Evolutionary conservation across 176 grass and related monocot genomes (phyloP), one percentile per base, ranked within the genome.

Genomic region (Alloteropsis semialata): DNA sequence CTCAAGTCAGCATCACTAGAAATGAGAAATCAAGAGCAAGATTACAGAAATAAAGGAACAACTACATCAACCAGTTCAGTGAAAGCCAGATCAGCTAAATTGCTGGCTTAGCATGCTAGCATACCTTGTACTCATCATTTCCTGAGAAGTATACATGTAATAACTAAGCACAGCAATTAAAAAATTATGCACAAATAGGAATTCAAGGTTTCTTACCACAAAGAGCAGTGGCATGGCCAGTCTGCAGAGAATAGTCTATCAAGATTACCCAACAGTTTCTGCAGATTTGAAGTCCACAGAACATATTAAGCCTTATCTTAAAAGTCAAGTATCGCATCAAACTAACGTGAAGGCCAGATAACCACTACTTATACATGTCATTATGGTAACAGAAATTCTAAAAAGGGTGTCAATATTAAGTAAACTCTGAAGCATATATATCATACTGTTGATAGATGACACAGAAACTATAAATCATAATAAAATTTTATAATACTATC

Each of bases 261-360:
- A 64, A 92, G 79, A 89, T 87, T 98, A 65, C 75, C 77, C 84
- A 95, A 86, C 81, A 98, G 72, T 80, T 86, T 93, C 96, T 98
- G 90, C 69, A 86, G 16, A 51, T 57, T 19, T 30, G 55, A 86
- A 89, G 66, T 63, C 9, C 22, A 79, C 44, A 80, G 50, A 56
- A 25, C 39, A 89, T 65, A 61, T 34, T 49, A 68, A 80, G 22
- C 30, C 64, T 25, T 68, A 38, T 55, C 57, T 66, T 79, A 36
- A 84, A 80, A 75, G 5, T 24, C 5, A 69, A 81, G 60, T 51
- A 61, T 85, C 60, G 9, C 48, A 49, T 84, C 58, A 75, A 69
- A 81, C n/a, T 54, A 81, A 78, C 10, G 3, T n/a, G 66, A 80
- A 60, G 30, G 33, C 69, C 32, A 75, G 18, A 72, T 16, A 64